Evolutionary conservation across 2,329 filamentous ascomycete species (phyloP).

Genomic region (Claviceps fusiformis): DNA sequence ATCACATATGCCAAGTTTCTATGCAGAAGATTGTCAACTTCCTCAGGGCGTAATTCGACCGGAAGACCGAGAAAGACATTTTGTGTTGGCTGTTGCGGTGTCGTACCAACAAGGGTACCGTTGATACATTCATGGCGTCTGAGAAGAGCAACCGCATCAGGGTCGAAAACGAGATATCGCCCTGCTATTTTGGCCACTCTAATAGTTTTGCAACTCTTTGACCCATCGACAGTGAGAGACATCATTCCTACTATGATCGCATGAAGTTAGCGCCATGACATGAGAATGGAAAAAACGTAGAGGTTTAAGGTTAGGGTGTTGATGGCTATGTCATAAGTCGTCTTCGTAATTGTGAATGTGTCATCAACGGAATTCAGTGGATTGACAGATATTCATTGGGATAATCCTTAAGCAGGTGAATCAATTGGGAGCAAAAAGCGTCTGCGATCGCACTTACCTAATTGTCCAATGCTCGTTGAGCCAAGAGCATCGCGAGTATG

Average conservation of each 20-base stretch:
- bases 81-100: constrained; percentile 87
- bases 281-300: neutral
- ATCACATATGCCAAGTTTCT: constrained; percentile 65
- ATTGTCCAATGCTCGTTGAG: neutral
- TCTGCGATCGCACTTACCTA: neutral
- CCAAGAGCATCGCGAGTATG: neutral
- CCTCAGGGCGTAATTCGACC: constrained; percentile 80
- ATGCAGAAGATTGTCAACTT: constrained; percentile 69
- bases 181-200: constrained; percentile 70
- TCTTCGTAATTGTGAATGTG: constrained; percentile 30
- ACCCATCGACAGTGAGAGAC: neutral
- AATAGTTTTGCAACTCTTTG: constrained; percentile 31
- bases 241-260: neutral
- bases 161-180: constrained; percentile 82
- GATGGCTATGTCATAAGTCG: constrained; percentile 24
- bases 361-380: constrained; percentile 38
- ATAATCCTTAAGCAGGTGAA: constrained; percentile 30
- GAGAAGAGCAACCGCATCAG: constrained; percentile 63
- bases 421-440: neutral
- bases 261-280: neutral
- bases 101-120: constrained; percentile 72
- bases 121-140: constrained; percentile 73
- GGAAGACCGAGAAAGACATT: constrained; percentile 87
- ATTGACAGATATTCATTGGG: constrained; percentile 44
- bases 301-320: neutral